Evolutionary conservation across 202 grass and related monocot genomes (phyloP), one percentile per base, ranked within the genome.

Genomic region (Elaeis oleifera): DNA sequence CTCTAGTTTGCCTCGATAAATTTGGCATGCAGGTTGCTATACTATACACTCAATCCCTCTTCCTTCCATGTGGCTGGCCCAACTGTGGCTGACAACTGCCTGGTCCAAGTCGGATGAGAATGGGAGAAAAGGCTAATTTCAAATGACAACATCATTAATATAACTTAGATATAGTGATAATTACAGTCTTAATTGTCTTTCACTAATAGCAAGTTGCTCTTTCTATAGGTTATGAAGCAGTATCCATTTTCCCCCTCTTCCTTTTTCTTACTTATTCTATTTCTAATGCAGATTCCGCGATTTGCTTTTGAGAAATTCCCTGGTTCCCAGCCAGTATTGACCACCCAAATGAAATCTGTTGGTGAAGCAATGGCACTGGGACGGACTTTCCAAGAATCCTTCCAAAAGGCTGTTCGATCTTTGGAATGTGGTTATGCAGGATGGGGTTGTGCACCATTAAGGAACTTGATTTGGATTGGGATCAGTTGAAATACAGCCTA

Each of bases 241-340:
- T 5, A 15, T 22, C 13, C 54, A 11, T 23, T 25, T 31, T 28
- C 2, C 24, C 2, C 25, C 31, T 13, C 23, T 62, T 63, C 28
- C 75, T 72, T 57, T 67, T 68, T 65, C 22, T 58, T 15, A 21
- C 49, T 19, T 52, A 52, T 65, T 69, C 21, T 61, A 59, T 71
- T 64, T 71, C 49, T 22, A 25, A 62, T 83, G 84, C 79, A 97
- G 92, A 97, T 97, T 76, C 92, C 92, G 58, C 82, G 88, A 36
- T 97, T 97, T 86, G 84, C 92, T 16, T 97, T 97, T 63, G 92
- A 97, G 79, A 97, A 97, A 74, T 97, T 97, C 50, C 92, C 92
- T 76, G 92, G 92, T 27, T 91, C 88, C 53, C 79, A 97, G 58
- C 92, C 92, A 73, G 72, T 78, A 74, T 62, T 97, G 74, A 97